Percentiles rank a stretch among this genome's conserved stretches.
These are phyloP conservation scores for Beauveria sp. DNA, from an alignment of 2,329 filamentous ascomycete genomes.

Conservation along the genomic window DNA sequence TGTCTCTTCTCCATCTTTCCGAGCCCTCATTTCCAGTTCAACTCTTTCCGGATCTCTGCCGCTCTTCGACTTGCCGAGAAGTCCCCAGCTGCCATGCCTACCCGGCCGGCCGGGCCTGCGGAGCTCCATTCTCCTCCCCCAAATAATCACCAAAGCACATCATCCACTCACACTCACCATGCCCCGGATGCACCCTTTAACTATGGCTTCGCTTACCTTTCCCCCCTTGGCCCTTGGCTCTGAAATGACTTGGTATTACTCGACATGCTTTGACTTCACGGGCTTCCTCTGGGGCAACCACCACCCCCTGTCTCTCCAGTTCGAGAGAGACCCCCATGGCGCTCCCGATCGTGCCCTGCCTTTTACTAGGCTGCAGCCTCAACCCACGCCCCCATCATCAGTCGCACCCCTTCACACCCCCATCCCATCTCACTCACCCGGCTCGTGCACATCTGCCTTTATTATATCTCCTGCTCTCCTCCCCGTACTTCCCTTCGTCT, in stretches of 20 bases:
- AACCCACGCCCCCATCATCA: not conserved
- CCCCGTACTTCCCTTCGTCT: not conserved
- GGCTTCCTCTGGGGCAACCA: not conserved
- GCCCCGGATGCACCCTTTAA: not conserved
- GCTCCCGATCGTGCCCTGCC: constrained; percentile 5
- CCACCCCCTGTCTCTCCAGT: not conserved
- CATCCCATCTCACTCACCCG: constrained; percentile 1
- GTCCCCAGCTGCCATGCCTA: not conserved
- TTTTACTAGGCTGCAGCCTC: not conserved
- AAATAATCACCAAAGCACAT: not conserved
- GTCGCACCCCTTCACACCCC: constrained; percentile 4
- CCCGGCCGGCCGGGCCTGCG: constrained; percentile 9
- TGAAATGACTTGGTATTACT: constrained; percentile 1
- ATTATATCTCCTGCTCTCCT: constrained; percentile 3
- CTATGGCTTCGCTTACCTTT: constrained; percentile 3
- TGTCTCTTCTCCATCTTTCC: not conserved
- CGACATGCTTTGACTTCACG: not conserved
- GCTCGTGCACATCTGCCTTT: not conserved
- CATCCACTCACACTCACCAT: constrained; percentile 2
- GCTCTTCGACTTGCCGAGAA: not conserved
- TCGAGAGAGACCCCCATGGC: not conserved
- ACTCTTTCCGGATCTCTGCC: not conserved
- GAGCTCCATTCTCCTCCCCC: not conserved
- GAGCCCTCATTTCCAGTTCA: not conserved
- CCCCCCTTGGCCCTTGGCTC: not conserved